Evolutionary conservation across 352 stramenopile genomes (phyloP).

Genomic region (Phytophthora sansomeana): DNA sequence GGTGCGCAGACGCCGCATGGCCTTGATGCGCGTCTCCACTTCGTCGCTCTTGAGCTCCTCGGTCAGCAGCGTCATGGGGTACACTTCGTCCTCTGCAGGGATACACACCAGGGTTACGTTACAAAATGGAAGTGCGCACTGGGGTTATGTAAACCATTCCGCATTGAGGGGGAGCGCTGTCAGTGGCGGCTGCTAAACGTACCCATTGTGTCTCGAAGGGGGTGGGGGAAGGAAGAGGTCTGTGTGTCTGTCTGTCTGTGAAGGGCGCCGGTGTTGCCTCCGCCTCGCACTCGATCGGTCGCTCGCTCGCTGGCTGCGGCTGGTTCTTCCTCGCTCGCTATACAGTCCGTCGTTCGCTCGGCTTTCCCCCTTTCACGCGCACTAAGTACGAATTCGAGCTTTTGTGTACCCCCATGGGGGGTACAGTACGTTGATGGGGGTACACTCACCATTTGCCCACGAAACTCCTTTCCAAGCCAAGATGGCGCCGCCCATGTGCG

Average conservation of each 20-base stretch:
- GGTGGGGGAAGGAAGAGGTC: constrained; percentile 4
- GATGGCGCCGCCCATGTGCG: constrained; percentile 60
- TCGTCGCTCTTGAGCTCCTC: constrained; percentile 93
- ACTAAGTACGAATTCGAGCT: constrained; percentile 22
- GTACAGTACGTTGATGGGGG: too few species aligned
- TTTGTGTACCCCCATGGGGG: too few species aligned
- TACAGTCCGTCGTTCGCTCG: constrained; percentile 27
- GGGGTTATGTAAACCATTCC: background rate
- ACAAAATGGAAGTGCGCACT: constrained; percentile 3
- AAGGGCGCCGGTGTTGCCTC: constrained; percentile 2
- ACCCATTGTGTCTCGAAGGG: constrained; percentile 33
- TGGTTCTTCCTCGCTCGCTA: constrained; percentile 21
- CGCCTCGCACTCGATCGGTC: constrained; percentile 1
- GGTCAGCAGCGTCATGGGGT: constrained; percentile 91
- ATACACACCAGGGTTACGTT: constrained; percentile 11
- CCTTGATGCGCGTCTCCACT: constrained; percentile 93
- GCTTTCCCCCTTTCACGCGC: constrained; percentile 5
- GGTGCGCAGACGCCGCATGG: constrained; percentile 93
- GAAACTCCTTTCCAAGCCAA: background rate
- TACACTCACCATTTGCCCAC: too few species aligned
- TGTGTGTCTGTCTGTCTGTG: constrained; percentile 13
- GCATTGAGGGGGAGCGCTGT: background rate
- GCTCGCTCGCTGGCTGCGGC: constrained; percentile 16
- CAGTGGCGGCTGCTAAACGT: constrained; percentile 1
- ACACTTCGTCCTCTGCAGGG: constrained; percentile 78